Percentiles rank a stretch among this genome's conserved stretches.
phyloP scores from a whole-genome alignment of 805 yeast genomes.

The Yamadazyma ubonensis region DNA sequence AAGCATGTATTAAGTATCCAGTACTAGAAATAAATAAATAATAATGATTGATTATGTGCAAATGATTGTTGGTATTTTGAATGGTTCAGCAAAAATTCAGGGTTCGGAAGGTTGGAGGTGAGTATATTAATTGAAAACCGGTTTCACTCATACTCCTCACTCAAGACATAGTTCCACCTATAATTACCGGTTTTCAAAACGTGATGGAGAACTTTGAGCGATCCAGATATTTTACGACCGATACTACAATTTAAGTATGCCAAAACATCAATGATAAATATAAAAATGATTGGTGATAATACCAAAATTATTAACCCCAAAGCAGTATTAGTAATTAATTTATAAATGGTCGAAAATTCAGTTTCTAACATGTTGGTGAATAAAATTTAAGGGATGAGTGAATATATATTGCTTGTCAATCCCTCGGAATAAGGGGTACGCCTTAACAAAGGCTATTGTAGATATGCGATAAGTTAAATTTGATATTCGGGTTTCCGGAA shows the following conservation, averaged over 20 bases:
- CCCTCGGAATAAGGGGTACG: no score
- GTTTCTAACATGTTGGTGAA: background rate
- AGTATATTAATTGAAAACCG: background rate
- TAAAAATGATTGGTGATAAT: background rate
- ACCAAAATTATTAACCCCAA: slow-evolving; percentile 1
- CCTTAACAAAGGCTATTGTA: no score
- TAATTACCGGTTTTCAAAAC: background rate
- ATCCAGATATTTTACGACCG: background rate
- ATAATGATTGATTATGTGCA: background rate
- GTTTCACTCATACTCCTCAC: slow-evolving; percentile 5
- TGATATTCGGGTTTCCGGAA: no score
- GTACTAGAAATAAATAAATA: slow-evolving; percentile 2
- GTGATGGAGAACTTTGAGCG: background rate
- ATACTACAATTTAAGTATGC: slow-evolving; percentile 2
- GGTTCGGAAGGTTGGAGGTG: no score
- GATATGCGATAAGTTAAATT: no score
- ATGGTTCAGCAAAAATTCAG: background rate
- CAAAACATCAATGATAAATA: slow-evolving; percentile 4
- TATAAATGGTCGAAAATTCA: background rate
- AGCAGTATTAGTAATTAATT: background rate
- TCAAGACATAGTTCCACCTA: slow-evolving; percentile 3
- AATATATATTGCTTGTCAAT: no score
- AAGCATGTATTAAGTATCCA: slow-evolving; percentile 2
- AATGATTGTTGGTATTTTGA: background rate
- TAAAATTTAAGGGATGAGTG: background rate